These are phyloP conservation scores for Sinapis alba DNA, from an alignment of 441 rosid species.

Conservation along the genomic window DNA sequence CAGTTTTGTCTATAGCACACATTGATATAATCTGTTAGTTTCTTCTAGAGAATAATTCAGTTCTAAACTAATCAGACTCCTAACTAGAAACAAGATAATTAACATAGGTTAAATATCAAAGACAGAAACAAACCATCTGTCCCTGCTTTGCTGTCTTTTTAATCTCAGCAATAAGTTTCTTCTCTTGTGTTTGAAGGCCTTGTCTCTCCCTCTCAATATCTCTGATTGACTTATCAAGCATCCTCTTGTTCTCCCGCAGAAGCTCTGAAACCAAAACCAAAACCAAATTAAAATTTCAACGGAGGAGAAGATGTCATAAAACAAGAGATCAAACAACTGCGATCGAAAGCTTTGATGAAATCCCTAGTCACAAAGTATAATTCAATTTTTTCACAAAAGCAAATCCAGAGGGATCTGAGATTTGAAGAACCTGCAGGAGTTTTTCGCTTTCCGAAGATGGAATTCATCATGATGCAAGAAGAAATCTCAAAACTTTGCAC, in stretches of 20 bases:
- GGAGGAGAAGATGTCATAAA: too few relatives aligned
- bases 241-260: conserved; percentile 86
- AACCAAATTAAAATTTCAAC: not conserved
- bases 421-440: conserved; percentile 75
- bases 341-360: not conserved
- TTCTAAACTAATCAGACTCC: not conserved
- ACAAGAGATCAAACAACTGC: not conserved
- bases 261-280: conserved; percentile 61
- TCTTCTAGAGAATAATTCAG: not conserved
- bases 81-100: too few relatives aligned
- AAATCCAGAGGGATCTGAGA: not conserved
- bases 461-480: conserved; percentile 66
- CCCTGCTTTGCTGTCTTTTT: conserved; percentile 94
- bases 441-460: conserved; percentile 84
- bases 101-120: not conserved
- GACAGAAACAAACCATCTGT: conserved; percentile 65
- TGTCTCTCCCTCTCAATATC: conserved; percentile 94
- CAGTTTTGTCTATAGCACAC: not conserved
- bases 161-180: conserved; percentile 84
- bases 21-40: not conserved
- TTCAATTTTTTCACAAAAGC: not conserved
- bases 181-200: conserved; percentile 81
- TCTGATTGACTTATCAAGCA: conserved; percentile 90
- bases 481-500: not conserved
- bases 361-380: not conserved